These are phyloP conservation scores for Phytophthora macrochlamydospora DNA, from an alignment of 352 stramenopile genomes.

Conservation along the genomic window DNA sequence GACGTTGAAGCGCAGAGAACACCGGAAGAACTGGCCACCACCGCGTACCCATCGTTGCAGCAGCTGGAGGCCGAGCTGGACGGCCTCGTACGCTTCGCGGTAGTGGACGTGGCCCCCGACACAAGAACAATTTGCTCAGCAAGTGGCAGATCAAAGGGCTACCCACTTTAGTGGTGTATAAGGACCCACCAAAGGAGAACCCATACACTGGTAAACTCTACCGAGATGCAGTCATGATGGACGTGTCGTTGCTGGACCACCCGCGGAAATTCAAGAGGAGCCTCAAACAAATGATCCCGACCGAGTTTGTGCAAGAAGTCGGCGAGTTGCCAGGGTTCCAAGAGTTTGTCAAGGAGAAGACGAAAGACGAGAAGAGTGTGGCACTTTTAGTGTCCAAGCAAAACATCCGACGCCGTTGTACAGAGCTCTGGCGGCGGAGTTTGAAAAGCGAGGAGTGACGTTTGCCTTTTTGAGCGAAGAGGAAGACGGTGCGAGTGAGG, in stretches of 20 bases:
- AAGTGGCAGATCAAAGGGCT: slow-evolving; percentile 61
- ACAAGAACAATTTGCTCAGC: slow-evolving; percentile 40
- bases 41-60: slow-evolving; percentile 42
- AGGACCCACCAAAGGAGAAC: slow-evolving; percentile 67
- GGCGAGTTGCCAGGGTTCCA: slow-evolving; percentile 28
- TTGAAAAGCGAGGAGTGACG: slow-evolving; percentile 42
- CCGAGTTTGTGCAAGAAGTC: slow-evolving; percentile 53
- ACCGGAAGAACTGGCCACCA: slow-evolving; percentile 26
- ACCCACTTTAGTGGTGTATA: slow-evolving; percentile 65
- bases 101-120: slow-evolving; percentile 44
- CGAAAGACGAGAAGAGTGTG: slow-evolving; percentile 22
- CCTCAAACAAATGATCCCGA: slow-evolving; percentile 65
- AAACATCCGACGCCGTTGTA: slow-evolving; percentile 61
- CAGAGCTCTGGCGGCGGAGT: slow-evolving; percentile 64
- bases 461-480: slow-evolving; percentile 64
- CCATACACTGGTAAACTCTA: slow-evolving; percentile 77
- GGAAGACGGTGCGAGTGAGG: slow-evolving; percentile 31
- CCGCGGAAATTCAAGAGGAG: slow-evolving; percentile 62
- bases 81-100: slow-evolving; percentile 47
- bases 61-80: slow-evolving; percentile 51
- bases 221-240: slow-evolving; percentile 42
- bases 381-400: slow-evolving; percentile 74
- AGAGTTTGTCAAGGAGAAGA: slow-evolving; percentile 26
- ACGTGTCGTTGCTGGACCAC: slow-evolving; percentile 46
- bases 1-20: slow-evolving; percentile 18